Conservation (phyloP, 352 stramenopile species). For the Globisporangium spinosum region DNA sequence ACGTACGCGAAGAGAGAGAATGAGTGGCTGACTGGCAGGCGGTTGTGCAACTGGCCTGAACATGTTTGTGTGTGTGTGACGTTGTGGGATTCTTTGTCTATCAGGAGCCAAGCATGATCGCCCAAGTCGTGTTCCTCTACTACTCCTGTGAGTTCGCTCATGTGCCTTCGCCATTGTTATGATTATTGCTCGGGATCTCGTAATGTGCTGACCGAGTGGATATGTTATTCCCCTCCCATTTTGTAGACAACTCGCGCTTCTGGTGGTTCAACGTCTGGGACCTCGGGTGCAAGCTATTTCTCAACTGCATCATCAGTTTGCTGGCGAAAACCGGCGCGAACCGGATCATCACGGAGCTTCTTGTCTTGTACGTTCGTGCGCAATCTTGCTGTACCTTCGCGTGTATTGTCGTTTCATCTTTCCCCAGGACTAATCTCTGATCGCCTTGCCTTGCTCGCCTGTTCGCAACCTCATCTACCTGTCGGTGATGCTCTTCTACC, state of each 20-base stretch:
- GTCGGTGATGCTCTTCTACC: conserved; percentile 65
- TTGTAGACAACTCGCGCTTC: conserved; percentile 49
- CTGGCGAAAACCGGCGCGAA: conserved; percentile 62
- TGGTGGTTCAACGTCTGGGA: conserved; percentile 85
- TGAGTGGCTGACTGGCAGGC: background rate
- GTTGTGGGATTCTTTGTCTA: background rate
- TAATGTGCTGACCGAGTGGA: background rate
- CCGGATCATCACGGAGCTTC: conserved; percentile 62
- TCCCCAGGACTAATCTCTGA: background rate
- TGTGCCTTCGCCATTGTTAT: background rate
- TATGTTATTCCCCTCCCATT: background rate
- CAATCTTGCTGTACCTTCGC: background rate
- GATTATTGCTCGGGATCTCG: background rate
- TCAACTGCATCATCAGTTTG: conserved; percentile 66
- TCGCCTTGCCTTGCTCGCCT: background rate
- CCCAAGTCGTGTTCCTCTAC: conserved; percentile 80
- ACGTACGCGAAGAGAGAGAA: conserved; percentile 20
- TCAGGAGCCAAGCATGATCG: conserved; percentile 67
- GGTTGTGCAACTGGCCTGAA: background rate
- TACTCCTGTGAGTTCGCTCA: conserved; percentile 46
- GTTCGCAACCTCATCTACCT: conserved; percentile 60
- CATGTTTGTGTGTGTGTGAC: background rate
- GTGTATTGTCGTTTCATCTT: background rate
- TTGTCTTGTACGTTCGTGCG: conserved; percentile 47
- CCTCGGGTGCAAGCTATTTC: conserved; percentile 59